Conservation (phyloP, 805 yeast genomes). For the Kazachstania bromeliacearum region DNA sequence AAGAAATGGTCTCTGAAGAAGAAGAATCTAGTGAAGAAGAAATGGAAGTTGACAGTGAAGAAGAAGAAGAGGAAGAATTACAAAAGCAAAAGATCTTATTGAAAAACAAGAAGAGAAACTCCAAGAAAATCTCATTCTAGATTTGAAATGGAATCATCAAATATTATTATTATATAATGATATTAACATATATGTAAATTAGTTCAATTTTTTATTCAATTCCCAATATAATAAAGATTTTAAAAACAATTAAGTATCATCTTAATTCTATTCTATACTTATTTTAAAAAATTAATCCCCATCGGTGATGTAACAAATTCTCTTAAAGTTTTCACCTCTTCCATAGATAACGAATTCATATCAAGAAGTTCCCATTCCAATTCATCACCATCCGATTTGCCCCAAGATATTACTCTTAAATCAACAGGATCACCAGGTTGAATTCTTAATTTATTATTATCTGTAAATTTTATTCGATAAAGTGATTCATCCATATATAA, state of each 20-base stretch:
- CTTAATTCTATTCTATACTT: not conserved
- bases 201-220: slow-evolving; percentile 1
- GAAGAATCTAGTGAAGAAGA: slow-evolving; percentile 29
- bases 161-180: not conserved
- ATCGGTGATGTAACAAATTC: slow-evolving; percentile 6
- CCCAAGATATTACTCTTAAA: slow-evolving; percentile 9
- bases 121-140: slow-evolving; percentile 34
- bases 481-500: slow-evolving; percentile 5
- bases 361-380: slow-evolving; percentile 12
- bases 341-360: slow-evolving; percentile 5
- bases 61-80: slow-evolving; percentile 40
- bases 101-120: slow-evolving; percentile 37
- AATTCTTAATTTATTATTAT: not conserved
- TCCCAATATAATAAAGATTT: no score
- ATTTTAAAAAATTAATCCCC: not conserved
- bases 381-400: not conserved
- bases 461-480: not conserved
- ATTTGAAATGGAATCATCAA: not conserved
- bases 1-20: slow-evolving; percentile 37
- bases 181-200: slow-evolving; percentile 1
- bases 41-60: slow-evolving; percentile 41
- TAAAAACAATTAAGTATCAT: no score
- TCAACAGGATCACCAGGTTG: slow-evolving; percentile 14
- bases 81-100: slow-evolving; percentile 54
- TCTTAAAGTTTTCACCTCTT: slow-evolving; percentile 9